Base-by-base conservation (phyloP, 345 rosid species). In the Eucalyptus tenuipes region DNA sequence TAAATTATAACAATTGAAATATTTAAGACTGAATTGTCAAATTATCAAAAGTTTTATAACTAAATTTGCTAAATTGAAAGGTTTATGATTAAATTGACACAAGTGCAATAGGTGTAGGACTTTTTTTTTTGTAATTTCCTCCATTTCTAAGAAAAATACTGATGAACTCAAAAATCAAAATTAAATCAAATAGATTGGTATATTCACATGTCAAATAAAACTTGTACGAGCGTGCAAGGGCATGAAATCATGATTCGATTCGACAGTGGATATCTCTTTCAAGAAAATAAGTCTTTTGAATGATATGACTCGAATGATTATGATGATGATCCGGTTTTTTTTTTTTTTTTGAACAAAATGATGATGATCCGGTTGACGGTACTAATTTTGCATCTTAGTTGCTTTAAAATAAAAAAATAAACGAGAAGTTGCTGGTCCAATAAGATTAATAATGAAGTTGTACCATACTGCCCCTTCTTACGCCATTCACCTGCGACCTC, bases 21-120 rank as follows among this genome's bases (percentile, higher is more conserved):
- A 24, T 55, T 0, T 9, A 55, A 55, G 1, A 22, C 27, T 0
- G 6, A 55, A 55, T 55, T 55, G 13, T 55, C 7, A 55, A 55
- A 24, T 22, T 55, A 22, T 55, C 29, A 10, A 55, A 55, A 55
- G 0, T 0, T 55, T 55, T 55, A 24, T 0, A 10, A 55, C 0
- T 24, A 55, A 55, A 55, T 55, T 55, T 22, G 6, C 0, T 24
- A 55, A 55, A 55, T 24, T 55, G 6, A 55, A 22, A 24, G 6
- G 13, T 24, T 55, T 22, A 24, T 0, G 29, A 55, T 55, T 55
- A 4, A 55, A 55, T 24, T 22, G 12, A 24, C 29, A 55, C 3
- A 2, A 55, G 0, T 24, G 0, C 1, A 55, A 55, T 55, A 55
- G 5, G 29, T 55, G 5, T 9, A 55, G 0, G 3, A 3, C 7